Evolutionary conservation across 305 asterid genomes (phyloP).

Genomic region (Solanum hybrid): DNA sequence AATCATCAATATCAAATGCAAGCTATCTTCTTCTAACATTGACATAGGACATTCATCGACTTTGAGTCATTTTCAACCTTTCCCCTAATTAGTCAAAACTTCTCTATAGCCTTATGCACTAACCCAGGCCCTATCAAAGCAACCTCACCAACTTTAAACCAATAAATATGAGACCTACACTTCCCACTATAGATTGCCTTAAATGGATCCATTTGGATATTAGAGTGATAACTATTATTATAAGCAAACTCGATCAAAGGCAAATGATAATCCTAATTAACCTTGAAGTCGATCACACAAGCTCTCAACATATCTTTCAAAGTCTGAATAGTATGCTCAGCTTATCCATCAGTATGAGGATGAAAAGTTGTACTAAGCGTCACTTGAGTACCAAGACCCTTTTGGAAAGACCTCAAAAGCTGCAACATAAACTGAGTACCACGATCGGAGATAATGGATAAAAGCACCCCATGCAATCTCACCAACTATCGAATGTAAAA

Average conservation of each 20-base stretch:
- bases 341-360: neutral
- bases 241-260: neutral
- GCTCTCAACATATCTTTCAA: neutral
- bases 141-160: neutral
- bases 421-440: neutral
- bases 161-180: neutral
- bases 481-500: no score
- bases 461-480: neutral
- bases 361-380: neutral
- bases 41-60: neutral
- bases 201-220: neutral
- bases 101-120: neutral
- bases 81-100: neutral
- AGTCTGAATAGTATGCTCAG: neutral
- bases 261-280: neutral
- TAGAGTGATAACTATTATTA: neutral
- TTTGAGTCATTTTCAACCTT: neutral
- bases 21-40: neutral
- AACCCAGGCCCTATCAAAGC: neutral
- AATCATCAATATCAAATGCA: neutral
- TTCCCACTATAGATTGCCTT: neutral
- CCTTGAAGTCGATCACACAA: neutral
- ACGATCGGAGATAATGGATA: neutral
- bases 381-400: neutral
- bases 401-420: neutral